Evolutionary conservation across 208 protist genomes (phyloP).

Genomic region (Leishmania tropica): DNA sequence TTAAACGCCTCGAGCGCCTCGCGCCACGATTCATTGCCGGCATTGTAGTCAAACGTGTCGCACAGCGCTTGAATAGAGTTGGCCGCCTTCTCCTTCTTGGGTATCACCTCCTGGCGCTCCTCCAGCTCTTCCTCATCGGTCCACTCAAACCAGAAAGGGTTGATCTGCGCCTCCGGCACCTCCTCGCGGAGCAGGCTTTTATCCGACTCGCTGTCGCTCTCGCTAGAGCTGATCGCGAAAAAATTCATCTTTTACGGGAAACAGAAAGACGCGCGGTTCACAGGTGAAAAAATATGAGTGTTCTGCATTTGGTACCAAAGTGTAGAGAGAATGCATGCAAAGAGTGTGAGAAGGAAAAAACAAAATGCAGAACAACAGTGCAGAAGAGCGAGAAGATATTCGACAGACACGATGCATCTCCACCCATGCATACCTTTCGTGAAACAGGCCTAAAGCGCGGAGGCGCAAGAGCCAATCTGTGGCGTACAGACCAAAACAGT

Average conservation of each 20-base stretch:
- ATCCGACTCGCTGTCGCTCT: constrained; percentile 63
- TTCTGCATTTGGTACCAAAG: neutral
- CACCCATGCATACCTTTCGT: neutral
- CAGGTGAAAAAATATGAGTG: neutral
- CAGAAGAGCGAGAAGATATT: neutral
- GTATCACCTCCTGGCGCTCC: constrained; percentile 53
- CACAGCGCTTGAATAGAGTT: constrained; percentile 55
- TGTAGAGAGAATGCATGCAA: neutral
- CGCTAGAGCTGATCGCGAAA: constrained; percentile 43
- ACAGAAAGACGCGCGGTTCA: neutral
- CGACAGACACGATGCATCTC: no score
- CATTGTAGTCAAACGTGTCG: constrained; percentile 61
- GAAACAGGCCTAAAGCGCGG: no score
- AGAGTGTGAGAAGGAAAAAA: no score
- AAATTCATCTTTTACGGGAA: constrained; percentile 32
- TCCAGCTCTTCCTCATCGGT: constrained; percentile 80
- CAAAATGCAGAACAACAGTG: neutral
- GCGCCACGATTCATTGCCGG: constrained; percentile 37
- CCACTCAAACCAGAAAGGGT: constrained; percentile 74
- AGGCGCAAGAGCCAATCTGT: neutral
- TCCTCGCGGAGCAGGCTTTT: constrained; percentile 51
- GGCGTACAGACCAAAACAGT: neutral
- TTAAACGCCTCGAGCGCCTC: constrained; percentile 46
- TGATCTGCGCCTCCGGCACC: constrained; percentile 55
- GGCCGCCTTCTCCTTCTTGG: constrained; percentile 58